A percentile compares a stretch with the other conserved stretches of the same genome.
These are phyloP conservation scores for Cercophora newfieldiana DNA, from an alignment of 495 filamentous ascomycete genomes.

Conservation along the genomic window DNA sequence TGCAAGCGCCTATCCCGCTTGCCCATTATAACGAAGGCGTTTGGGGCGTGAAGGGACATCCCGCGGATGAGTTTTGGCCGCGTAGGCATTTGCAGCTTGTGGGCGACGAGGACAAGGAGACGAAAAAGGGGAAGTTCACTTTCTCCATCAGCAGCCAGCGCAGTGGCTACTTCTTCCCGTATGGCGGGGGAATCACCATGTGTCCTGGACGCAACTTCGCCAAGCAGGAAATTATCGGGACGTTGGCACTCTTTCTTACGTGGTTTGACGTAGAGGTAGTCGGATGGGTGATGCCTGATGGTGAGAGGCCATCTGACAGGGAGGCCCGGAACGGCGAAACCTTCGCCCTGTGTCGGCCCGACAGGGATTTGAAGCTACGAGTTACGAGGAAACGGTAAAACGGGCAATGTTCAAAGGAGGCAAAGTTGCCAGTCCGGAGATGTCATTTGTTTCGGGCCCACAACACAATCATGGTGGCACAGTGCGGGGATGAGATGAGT, in stretches of 20 bases:
- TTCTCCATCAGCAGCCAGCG: neutral
- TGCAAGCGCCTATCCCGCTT: neutral
- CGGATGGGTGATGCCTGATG: neutral
- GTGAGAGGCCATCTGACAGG: neutral
- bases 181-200: neutral
- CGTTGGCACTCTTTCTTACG: neutral
- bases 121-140: neutral
- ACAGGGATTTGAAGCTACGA: neutral
- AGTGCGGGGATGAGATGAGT: too few relatives aligned
- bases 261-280: slow-evolving; percentile 1
- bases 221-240: slow-evolving; percentile 3
- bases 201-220: slow-evolving; percentile 2
- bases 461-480: too few relatives aligned
- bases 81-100: neutral
- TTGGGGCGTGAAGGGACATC: slow-evolving; percentile 8
- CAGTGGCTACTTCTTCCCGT: neutral
- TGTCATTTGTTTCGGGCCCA: too few relatives aligned
- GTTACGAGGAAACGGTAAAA: neutral
- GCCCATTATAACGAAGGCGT: neutral
- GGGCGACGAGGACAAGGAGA: neutral
- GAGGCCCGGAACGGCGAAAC: neutral
- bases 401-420: too few relatives aligned
- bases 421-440: too few relatives aligned
- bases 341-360: neutral
- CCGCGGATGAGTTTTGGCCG: slow-evolving; percentile 5